These are phyloP conservation scores for Ceratobasidium theobromae DNA, from an alignment of 1,284 basidiomycete species.

Conservation along the genomic window DNA sequence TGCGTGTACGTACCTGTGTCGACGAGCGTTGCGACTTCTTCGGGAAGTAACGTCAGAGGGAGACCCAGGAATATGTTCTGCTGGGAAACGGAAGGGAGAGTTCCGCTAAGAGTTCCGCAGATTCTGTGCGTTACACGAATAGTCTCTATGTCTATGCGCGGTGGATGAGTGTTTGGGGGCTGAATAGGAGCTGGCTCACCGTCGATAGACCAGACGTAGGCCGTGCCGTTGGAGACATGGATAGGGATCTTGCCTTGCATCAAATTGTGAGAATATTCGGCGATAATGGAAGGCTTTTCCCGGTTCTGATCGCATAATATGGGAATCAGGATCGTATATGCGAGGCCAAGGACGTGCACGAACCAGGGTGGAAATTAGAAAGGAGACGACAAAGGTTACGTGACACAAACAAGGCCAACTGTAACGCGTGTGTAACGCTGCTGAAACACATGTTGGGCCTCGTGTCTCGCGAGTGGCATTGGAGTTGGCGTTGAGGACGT, in stretches of 20 bases:
- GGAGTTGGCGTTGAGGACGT: too few species aligned
- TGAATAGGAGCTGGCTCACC: conserved; percentile 49
- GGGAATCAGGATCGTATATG: conserved; percentile 9
- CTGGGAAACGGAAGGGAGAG: conserved; percentile 90
- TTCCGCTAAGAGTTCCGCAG: conserved; percentile 85
- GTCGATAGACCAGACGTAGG: conserved; percentile 76
- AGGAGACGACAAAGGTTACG: not conserved
- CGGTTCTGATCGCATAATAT: conserved; percentile 6
- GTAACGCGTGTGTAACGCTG: not conserved
- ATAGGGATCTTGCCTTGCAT: conserved; percentile 46
- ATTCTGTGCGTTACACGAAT: conserved; percentile 79
- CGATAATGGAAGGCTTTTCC: not conserved
- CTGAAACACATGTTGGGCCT: not conserved
- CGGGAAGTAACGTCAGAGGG: conserved; percentile 84
- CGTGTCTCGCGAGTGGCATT: too few species aligned
- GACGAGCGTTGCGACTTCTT: conserved; percentile 88
- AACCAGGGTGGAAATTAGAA: not conserved
- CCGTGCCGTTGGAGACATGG: conserved; percentile 67
- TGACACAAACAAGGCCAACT: not conserved
- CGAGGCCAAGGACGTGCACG: not conserved
- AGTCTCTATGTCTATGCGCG: conserved; percentile 64
- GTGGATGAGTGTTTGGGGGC: not conserved
- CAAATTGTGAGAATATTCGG: not conserved
- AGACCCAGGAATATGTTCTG: conserved; percentile 96
- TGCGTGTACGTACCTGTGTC: conserved; percentile 62